Conservation (phyloP, 768 basidiomycete genomes). For the Rhizopogon vesiculosus region DNA sequence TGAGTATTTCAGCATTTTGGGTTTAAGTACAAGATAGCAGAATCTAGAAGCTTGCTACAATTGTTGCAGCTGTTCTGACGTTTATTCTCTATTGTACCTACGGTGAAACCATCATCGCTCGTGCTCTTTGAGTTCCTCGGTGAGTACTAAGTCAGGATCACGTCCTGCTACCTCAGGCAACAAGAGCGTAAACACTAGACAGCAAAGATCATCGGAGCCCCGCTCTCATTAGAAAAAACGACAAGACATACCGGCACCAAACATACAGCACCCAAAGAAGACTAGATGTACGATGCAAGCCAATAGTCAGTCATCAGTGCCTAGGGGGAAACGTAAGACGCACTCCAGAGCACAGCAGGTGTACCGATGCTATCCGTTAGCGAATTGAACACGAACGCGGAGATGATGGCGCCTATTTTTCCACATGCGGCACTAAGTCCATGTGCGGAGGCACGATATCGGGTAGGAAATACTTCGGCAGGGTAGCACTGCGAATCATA, state of each 20-base stretch:
- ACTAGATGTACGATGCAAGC: conserved; percentile 30
- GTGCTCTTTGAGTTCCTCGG: conserved; percentile 31
- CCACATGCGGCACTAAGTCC: conserved; percentile 70
- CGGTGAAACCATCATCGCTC: too few species aligned
- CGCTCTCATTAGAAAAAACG: neutral
- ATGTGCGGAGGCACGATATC: conserved; percentile 68
- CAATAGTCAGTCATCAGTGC: neutral
- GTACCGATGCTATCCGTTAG: conserved; percentile 58
- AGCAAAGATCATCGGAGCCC: neutral
- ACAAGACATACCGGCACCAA: conserved; percentile 40
- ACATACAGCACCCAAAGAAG: conserved; percentile 60
- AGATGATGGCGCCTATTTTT: conserved; percentile 74
- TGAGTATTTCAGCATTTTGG: too few species aligned
- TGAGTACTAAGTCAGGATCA: conserved; percentile 43
- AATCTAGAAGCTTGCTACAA: too few species aligned
- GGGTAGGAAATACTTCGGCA: conserved; percentile 76
- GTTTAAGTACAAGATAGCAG: too few species aligned
- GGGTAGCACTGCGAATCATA: conserved; percentile 51
- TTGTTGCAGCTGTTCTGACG: too few species aligned
- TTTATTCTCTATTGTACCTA: too few species aligned
- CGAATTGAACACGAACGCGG: conserved; percentile 67
- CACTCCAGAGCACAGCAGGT: conserved; percentile 66
- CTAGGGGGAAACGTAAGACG: conserved; percentile 21
- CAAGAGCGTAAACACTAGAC: conserved; percentile 34
- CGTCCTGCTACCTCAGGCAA: conserved; percentile 48